Evolutionary conservation across 2,329 filamentous ascomycete species (phyloP), one percentile per base, ranked within the genome.

Genomic region (Chrysoporthe cubensis): DNA sequence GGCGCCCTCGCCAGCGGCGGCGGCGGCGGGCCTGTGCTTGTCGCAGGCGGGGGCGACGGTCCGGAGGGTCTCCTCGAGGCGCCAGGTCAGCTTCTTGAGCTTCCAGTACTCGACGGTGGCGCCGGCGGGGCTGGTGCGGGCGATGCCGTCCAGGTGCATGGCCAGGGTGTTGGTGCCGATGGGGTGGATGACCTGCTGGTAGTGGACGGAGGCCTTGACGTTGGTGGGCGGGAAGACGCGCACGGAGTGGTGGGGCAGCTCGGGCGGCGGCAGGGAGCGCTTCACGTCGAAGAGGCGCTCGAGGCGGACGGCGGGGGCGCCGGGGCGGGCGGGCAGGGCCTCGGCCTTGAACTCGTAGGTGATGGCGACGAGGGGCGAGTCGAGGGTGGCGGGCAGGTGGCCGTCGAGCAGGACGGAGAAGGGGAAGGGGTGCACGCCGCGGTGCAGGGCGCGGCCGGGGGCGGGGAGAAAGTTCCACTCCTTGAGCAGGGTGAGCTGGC

Each of bases 191-290:
- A 97, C 88, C 48, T 92, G 88, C 59, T 91, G 91, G 71, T 97
- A 90, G 74, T 93, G 90, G 71, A 96, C 91, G 75, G 90, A 90
- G 68, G 93, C 92, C 72, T 93, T 94, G 75, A 99, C 90, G 80
- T 97, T 96, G 72, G 96, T 99, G 0, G 96, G 95, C 60, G 95
- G 96, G 80, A 99, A 99, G 75, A 98, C 92, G 75, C 95, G 93
- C 71, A 97, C 90, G 18, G 92, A 96, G 80, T 94, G 90, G 80
- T 96, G 95, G 70, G 96, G 93, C 64, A 87, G 85, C 61, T 93
- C 91, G 2, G 92, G 88, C 64, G 91, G 80, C 8, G 81, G 85
- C 37, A 98, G 87, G 44, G 94, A 91, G 70, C 95, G 92, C 81
- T 90, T 90, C 72, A 98, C 86, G 66, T 89, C 84, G 57, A 98